Evolutionary conservation across 768 basidiomycete species (phyloP), one percentile per base, ranked within the genome.

Genomic region (Trametes punicea): DNA sequence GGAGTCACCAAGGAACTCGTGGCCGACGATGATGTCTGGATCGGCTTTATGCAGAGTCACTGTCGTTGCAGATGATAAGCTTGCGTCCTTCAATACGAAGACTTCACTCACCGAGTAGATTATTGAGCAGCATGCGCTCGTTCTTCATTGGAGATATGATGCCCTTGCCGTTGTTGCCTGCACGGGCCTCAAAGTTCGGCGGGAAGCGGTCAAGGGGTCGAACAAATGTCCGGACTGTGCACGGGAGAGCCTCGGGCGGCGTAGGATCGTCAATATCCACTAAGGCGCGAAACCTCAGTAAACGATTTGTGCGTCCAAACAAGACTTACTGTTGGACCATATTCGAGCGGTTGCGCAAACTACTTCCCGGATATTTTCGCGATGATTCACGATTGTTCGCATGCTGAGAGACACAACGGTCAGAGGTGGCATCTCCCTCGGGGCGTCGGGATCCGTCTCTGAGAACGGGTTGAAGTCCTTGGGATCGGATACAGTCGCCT

Each of bases 1-100:
- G 1, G 88, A 87, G 23, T 88, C 88, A 4, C 91, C 93, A 4
- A 93, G 74, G 69, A 99, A 97, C 49, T 98, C 94, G 64, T 98
- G 93, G 0, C 97, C 95, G 31, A 99, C 81, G 50, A 98, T 83
- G 20, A 98, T 83, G 65, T 99, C 97, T 0, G 97, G 95, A 65
- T 99, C 97, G 18, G 90, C 80, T 66, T 88, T 88, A 67, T 89
- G 81, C 40, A 98, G 79, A 4, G 84, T 80, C 59, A 81, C 90
- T 89, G 61, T 33, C 53, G 21, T 30, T 29, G 18, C 15, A 31
- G 18, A 61, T 48, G 44, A 58, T 33, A 31, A 63, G 44, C 56
- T 55, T 10, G 16, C 26, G 7, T 27, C 25, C 10, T 10, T 39
- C 38, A 23, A 30, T 38, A 18, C 38, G 38, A 39, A 39, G 18